Conservation (phyloP, 768 basidiomycete species). For the Leccinellum albellum region DNA sequence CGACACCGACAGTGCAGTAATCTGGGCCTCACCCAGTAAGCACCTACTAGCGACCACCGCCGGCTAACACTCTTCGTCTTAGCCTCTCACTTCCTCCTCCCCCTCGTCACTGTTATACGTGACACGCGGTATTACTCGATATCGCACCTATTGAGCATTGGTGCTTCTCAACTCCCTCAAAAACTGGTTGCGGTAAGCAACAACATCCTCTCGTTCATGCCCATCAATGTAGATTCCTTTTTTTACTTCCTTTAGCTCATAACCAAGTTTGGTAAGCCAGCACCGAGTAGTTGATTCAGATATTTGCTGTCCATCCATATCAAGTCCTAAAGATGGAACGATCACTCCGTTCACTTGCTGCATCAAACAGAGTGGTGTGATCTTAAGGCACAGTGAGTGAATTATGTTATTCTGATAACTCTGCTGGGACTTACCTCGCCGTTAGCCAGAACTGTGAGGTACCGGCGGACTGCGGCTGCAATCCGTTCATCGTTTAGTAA, state of each 20-base stretch:
- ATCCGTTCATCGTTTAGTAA: background rate
- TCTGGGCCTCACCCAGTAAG: too few relatives aligned
- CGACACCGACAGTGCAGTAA: too few relatives aligned
- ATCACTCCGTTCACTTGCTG: background rate
- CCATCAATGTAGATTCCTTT: constrained; percentile 28
- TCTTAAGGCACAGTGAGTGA: background rate
- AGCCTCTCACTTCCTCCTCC: too few relatives aligned
- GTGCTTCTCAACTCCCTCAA: too few relatives aligned
- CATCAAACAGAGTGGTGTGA: background rate
- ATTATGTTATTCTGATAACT: background rate
- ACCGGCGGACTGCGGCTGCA: background rate
- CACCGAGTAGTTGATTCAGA: constrained; percentile 21
- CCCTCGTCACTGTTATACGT: too few relatives aligned
- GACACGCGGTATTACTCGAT: too few relatives aligned
- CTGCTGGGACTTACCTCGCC: background rate
- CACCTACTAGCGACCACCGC: too few relatives aligned
- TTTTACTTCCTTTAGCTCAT: constrained; percentile 20
- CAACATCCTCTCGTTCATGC: constrained; percentile 24
- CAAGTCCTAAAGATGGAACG: background rate
- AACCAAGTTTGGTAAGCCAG: constrained; percentile 34
- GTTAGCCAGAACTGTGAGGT: background rate
- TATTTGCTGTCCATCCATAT: background rate
- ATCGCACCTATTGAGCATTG: too few relatives aligned
- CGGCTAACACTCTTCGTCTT: too few relatives aligned
- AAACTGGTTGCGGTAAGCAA: constrained; percentile 5